Evolutionary conservation across 2,329 filamentous ascomycete genomes (phyloP).

Genomic region (Stagonosporopsis rhizophila): DNA sequence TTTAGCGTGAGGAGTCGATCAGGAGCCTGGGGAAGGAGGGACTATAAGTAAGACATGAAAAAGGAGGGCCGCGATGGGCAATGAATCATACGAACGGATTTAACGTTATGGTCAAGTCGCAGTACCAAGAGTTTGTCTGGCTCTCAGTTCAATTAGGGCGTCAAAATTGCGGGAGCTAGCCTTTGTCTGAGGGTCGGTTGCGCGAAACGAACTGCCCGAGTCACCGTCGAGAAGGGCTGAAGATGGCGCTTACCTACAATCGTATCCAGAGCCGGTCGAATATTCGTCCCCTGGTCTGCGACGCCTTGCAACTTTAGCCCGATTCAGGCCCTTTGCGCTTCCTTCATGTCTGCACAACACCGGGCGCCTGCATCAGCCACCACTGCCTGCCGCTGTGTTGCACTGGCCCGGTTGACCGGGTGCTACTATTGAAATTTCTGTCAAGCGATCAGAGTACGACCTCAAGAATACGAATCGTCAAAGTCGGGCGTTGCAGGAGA

Average conservation of each 20-base stretch:
- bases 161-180: constrained; percentile 14
- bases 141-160: constrained; percentile 17
- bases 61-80: background rate
- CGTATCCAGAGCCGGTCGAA: constrained; percentile 11
- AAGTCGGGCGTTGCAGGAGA: constrained; percentile 3
- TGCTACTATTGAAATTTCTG: constrained; percentile 2
- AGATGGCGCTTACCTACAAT: constrained; percentile 8
- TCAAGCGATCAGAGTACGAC: background rate
- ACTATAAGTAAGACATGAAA: constrained; percentile 24
- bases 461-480: constrained; percentile 4
- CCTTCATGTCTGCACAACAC: constrained; percentile 8
- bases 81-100: constrained; percentile 20
- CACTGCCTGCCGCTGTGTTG: constrained; percentile 4
- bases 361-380: background rate
- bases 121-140: constrained; percentile 12
- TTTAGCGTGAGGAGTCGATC: background rate
- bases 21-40: constrained; percentile 17
- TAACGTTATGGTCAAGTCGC: constrained; percentile 16
- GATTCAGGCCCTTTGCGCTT: background rate
- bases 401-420: background rate
- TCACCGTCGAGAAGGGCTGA: constrained; percentile 11
- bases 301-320: background rate
- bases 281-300: constrained; percentile 13
- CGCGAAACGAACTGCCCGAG: constrained; percentile 6
- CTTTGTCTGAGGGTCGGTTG: constrained; percentile 9